Evolutionary conservation across 2,329 filamentous ascomycete species (phyloP), one percentile per base, ranked within the genome.

Genomic region (Geosmithia flava): DNA sequence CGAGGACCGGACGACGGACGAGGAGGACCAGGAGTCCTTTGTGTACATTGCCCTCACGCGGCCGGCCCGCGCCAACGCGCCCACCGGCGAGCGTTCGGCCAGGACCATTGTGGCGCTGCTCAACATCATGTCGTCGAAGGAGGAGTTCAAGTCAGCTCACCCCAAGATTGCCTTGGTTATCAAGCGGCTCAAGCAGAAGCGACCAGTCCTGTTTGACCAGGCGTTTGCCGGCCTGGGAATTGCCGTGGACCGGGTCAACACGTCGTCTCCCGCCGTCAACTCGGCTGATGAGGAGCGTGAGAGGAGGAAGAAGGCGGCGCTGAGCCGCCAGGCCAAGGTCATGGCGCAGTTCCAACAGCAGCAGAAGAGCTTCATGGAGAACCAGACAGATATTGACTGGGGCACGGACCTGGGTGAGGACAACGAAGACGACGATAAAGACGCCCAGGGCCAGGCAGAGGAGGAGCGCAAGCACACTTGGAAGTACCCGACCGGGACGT

Each of bases 341-440:
- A 96, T 98, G 90, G 93, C 90, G 2, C 89, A 96, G 60, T 96
- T 98, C 66, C 93, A 97, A 62, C 85, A 95, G 60, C 91, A 98
- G 60, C 94, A 97, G 62, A 91, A 94, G 66, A 93, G 81, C 57
- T 98, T 98, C 66, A 70, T 98, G 68, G 85, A 87, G 49, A 93
- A 84, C 53, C 90, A 96, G 63, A 84, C 80, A n/a, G 75, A 82
- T 42, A 78, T 95, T 51, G 86, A 95, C 62, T 95, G 88, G 85
- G 89, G 87, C 15, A 69, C 67, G 39, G 85, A 93, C 51, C 78
- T 88, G 46, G 87, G 86, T n/a, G 80, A 85, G 40, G 75, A 81
- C 23, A 84, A 93, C 44, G 77, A 87, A 27, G 82, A 85, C 48
- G 80, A 86, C 52, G 67, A 71, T 42, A 66, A 68, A 13, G 80